Percentiles rank a stretch among this genome's conserved stretches.
Conservation (phyloP, 2,329 filamentous ascomycete species). For the Aspergillus sp. region DNA sequence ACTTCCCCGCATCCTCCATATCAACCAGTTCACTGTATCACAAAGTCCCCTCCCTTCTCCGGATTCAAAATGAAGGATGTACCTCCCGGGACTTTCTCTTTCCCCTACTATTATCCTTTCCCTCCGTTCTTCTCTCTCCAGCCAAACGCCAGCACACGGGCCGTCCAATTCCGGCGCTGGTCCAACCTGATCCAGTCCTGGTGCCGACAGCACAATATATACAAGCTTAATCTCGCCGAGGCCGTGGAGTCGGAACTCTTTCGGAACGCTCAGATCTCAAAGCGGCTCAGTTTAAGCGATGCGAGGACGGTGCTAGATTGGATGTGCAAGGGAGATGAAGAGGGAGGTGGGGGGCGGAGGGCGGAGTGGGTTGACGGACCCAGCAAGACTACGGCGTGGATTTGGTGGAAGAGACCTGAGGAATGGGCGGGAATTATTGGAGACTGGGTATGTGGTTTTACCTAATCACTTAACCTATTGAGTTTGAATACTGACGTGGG, state of each 20-base stretch:
- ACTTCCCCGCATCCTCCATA: constrained; percentile 6
- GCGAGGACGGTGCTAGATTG: constrained; percentile 55
- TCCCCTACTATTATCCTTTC: constrained; percentile 44
- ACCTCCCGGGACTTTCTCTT: constrained; percentile 32
- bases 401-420: constrained; percentile 84
- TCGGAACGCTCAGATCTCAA: constrained; percentile 46
- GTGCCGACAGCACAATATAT: constrained; percentile 75
- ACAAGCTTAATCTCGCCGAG: constrained; percentile 68
- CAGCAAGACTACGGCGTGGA: constrained; percentile 62
- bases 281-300: constrained; percentile 52
- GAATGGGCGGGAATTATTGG: constrained; percentile 84
- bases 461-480: not conserved
- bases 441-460: constrained; percentile 59
- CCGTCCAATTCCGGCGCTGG: constrained; percentile 72
- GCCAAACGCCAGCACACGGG: constrained; percentile 45
- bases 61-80: not conserved
- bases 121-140: constrained; percentile 56
- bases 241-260: constrained; percentile 61
- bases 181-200: constrained; percentile 80
- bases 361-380: constrained; percentile 60
- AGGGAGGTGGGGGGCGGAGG: constrained; percentile 47
- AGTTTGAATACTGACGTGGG: not conserved
- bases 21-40: not conserved
- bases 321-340: constrained; percentile 52
- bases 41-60: not conserved